These are phyloP conservation scores for Melocanna baccifera DNA, from an alignment of 176 grass and related monocot species.

Conservation along the genomic window DNA sequence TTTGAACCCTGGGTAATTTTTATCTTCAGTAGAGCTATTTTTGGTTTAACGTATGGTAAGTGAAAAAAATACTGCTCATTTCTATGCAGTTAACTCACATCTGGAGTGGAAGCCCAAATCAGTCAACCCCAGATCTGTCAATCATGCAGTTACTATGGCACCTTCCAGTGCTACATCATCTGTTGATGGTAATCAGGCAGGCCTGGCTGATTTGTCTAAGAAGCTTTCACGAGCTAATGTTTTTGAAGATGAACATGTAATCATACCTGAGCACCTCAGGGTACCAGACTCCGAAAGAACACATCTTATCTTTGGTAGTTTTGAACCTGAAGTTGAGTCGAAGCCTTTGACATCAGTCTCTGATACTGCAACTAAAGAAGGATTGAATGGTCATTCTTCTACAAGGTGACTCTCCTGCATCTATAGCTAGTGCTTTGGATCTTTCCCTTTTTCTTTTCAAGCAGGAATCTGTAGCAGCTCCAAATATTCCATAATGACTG, in stretches of 20 bases:
- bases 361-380: slow-evolving; percentile 39
- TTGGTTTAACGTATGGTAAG: slow-evolving; percentile 5
- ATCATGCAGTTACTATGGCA: slow-evolving; percentile 9
- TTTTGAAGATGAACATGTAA: slow-evolving; percentile 62
- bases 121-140: slow-evolving; percentile 29
- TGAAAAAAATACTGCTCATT: not conserved
- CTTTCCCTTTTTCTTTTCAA: slow-evolving; percentile 12
- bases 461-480: not conserved
- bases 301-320: slow-evolving; percentile 71
- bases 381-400: slow-evolving; percentile 41
- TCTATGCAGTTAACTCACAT: slow-evolving; percentile 42
- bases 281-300: slow-evolving; percentile 61
- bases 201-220: slow-evolving; percentile 47
- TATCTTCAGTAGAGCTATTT: not conserved
- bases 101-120: slow-evolving; percentile 87
- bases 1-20: not conserved
- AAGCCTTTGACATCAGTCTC: slow-evolving; percentile 16
- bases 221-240: slow-evolving; percentile 57
- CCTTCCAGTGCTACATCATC: slow-evolving; percentile 23
- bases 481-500: not conserved
- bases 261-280: slow-evolving; percentile 81
- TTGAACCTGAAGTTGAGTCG: slow-evolving; percentile 39
- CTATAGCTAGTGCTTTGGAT: slow-evolving; percentile 18
- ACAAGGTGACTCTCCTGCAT: slow-evolving; percentile 38
- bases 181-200: slow-evolving; percentile 36